Evolutionary conservation across 257 asterid species (phyloP), one percentile per base, ranked within the genome.

Genomic region (Catharanthus roseus): DNA sequence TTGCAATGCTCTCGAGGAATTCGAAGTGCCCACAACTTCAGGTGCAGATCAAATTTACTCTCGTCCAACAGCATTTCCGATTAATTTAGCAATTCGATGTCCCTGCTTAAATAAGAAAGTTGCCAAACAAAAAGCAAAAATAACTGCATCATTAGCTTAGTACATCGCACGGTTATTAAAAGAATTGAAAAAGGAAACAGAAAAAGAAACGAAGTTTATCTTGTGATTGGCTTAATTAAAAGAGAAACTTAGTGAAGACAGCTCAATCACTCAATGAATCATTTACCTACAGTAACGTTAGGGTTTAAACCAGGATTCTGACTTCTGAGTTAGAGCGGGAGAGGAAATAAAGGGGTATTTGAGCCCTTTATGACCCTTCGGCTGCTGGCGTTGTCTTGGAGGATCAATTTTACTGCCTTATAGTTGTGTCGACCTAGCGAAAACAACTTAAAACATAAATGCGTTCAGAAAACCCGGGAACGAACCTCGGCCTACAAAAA

Each of bases 1-100:
- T 89, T 93, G 88, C 99, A 89, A 77, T 86, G 91, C 80, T 89
- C 86, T 65, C 92, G 80, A 1, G 97, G 96, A 74, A 89, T 69
- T 68, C 90, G 90, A 79, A 93, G 85, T 15, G 98, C 96, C 95
- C 75, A 81, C 62, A 93, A 70, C 11, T 85, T 86, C 71, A 93
- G 73, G 42, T 82, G 76, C 80, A 86, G 77, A 75, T 88, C 95
- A 61, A 89, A 89, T 49, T 76, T 78, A 67, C 81, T 84, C 75
- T 87, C 84, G 67, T 93, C 97, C 79, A 93, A 53, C 82, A 84
- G 44, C 71, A 5, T 63, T 50, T 71, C 64, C 65, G 63, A 34
- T n/a, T 44, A 36, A 38, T 18, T 47, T 64, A 18, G 10, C 8
- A 33, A 41, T 65, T 54, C 67, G 28, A 67, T 29, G 66, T 56